Base-by-base conservation (phyloP, 2,329 filamentous ascomycete species). In the Aspergillus pseudoterreus region DNA sequence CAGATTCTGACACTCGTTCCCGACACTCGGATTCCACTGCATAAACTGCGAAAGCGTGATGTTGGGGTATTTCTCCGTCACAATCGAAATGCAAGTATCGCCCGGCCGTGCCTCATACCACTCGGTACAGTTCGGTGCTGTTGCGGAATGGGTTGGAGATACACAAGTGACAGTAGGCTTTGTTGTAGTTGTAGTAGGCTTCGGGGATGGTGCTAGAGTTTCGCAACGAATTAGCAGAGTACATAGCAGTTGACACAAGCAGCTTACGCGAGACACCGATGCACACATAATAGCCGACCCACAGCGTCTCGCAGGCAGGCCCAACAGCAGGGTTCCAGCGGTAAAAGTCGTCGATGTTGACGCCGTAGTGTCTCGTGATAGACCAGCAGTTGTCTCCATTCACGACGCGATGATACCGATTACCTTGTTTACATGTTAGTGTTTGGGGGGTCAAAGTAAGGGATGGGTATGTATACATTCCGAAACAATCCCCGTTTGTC, bases 281-380 rank as follows among this genome's bases (percentile, higher is more conserved):
- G 32, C 54, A 56, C n/a, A 56, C 45, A 47, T 48, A 49, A 22
- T 56, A 51, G 4, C 51, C 51, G n/a, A 56, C 14, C 43, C 42
- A 42, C 22, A 56, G 24, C 4, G 45, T 33, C 35, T 36, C 11
- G 42, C 54, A 56, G n/a, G n/a, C 11, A 12, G 24, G 36, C 1
- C 54, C 51, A 15, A 56, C 47, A 2, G 15, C 45, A n/a, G 47
- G 41, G 33, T 56, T 56, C 51, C 51, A 56, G n/a, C 22, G 32
- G 39, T 56, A 51, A n/a, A 52, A 32, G 19, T 46, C n/a, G 1
- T 45, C 49, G 22, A 56, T 44, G 19, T 45, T 49, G 19, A 51
- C 45, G 1, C 41, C 45, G 19, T 47, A 45, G 5, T 22, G 17
- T 2, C 30, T 43, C 36, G 49, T 45, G 21, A 52, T 51, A 4